Evolutionary conservation across 257 asterid species (phyloP), one percentile per base, ranked within the genome.

Genomic region (Fraxinus quadrangulata): DNA sequence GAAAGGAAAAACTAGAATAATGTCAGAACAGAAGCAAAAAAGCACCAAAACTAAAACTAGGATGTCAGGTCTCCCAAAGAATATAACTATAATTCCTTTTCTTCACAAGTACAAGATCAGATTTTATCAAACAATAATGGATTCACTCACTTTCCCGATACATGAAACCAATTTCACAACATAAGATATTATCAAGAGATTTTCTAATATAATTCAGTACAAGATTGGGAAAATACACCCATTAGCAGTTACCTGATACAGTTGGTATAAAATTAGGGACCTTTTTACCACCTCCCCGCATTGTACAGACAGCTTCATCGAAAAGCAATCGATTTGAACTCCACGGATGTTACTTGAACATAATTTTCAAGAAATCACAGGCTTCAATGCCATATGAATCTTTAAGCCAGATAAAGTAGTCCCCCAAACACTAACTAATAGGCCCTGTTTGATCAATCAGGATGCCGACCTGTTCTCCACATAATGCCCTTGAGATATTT

Each of bases 391-490:
- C 54, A 3, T 3, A 36, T 6, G 51, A 13, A n/a, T 34, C 31
- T 67, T 33, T 37, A 37, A 33, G 74, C 74, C 59, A 31, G 66
- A 26, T 13, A 26, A 23, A 16, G n/a, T 71, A 54, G 56, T 91
- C 94, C 49, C 85, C 36, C 56, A 37, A 12, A 40, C 3, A 33
- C 82, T 80, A 92, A 84, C 86, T 63, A 9, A 85, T 82, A 23
- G 83, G 83, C 74, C 91, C 97, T 2, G 91, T 83, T 77, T 85
- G 96, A 84, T 90, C 95, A 77, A 93, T 84, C 67, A 92, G 84
- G 1, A 90, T 90, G 6, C 96, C 98, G 24, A 92, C 93, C 78
- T 86, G 91, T 81, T 92, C 97, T 82, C 97, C 98, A 63, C 96
- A 89, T 73, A 94, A 73, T 28, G 98, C 98, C 87, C 92, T 94